Base-by-base conservation (phyloP, 768 basidiomycete species). In the Panus rudis region DNA sequence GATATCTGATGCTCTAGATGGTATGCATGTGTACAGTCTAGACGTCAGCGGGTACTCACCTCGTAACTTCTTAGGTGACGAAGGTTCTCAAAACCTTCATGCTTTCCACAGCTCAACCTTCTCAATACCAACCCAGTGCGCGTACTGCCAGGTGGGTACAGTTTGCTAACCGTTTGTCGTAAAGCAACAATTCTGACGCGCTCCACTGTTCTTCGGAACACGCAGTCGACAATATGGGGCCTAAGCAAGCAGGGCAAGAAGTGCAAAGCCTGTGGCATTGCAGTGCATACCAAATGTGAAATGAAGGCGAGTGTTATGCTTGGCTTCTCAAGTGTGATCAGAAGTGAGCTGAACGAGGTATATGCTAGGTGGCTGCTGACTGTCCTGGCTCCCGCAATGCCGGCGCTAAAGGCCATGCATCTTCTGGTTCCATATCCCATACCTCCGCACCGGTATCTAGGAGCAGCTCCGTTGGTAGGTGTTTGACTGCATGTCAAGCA, bases 231-330 rank as follows among this genome's bases (percentile, higher is more conserved):
- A 6, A 89, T 92, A 23, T 91, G 89, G 88, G 90, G 89, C 7
- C 66, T 91, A 33, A 84, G 77, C 58, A 90, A 88, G 61, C 84
- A 87, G 56, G 89, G 89, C 25, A 91, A 89, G 65, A 87, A 82
- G 5, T 91, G 89, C 66, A 81, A 72, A 57, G 61, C 69, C 11
- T 92, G 90, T 57, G 79, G 82, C 1, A 61, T 91, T 39, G 81
- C 83, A 16, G 88, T 91, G 6, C 89, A 91, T 58, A 66, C 78
- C 37, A 90, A 86, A 60, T 92, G 90, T 62, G 90, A 91, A 60
- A 61, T 92, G 38, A 92, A 90, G 77, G 89, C 84, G n/a, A n/a
- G 33, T 40, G 57, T 30, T 13, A 23, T 5, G 16, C 20, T 24
- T n/a, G n/a, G n/a, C n/a, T n/a, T n/a, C n/a, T n/a, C n/a, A n/a